Percentiles rank a stretch among this genome's conserved stretches.
Conservation (phyloP, 345 rosid genomes). For the Hirschfeldia incana region DNA sequence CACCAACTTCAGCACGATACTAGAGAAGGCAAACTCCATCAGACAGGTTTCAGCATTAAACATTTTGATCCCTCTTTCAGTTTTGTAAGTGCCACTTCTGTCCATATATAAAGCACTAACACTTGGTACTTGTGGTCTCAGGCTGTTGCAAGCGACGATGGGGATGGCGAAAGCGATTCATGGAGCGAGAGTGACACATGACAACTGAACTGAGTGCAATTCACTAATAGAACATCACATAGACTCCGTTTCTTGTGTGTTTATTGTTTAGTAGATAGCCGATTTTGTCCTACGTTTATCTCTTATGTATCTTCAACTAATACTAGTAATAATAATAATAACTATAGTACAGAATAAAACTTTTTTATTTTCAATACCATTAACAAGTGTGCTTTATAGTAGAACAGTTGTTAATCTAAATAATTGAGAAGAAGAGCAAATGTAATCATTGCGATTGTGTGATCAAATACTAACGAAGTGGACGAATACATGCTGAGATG, state of each 20-base stretch:
- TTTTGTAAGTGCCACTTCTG: background rate
- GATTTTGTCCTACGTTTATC: conserved; percentile 23
- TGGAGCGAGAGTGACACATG: conserved; percentile 35
- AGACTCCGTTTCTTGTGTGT: background rate
- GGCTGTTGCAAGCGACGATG: conserved; percentile 38
- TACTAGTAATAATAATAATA: background rate
- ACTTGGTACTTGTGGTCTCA: conserved; percentile 4
- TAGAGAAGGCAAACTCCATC: conserved; percentile 89
- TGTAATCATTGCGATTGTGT: background rate
- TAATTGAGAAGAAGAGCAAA: background rate
- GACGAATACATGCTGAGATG: conserved; percentile 6
- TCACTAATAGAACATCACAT: conserved; percentile 14
- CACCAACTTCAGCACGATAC: conserved; percentile 62
- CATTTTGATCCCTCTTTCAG: background rate
- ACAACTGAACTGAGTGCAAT: background rate
- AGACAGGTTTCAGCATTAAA: conserved; percentile 60
- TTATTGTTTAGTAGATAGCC: conserved; percentile 14
- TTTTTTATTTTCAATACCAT: background rate
- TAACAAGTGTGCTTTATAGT: background rate
- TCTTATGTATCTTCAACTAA: conserved; percentile 1
- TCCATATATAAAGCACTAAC: conserved; percentile 10
- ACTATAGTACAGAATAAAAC: background rate
- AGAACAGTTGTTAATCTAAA: background rate
- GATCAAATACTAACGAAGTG: background rate
- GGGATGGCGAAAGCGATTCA: conserved; percentile 33